Evolutionary conservation across 768 basidiomycete species (phyloP).

Genomic region (Collybia sordida): DNA sequence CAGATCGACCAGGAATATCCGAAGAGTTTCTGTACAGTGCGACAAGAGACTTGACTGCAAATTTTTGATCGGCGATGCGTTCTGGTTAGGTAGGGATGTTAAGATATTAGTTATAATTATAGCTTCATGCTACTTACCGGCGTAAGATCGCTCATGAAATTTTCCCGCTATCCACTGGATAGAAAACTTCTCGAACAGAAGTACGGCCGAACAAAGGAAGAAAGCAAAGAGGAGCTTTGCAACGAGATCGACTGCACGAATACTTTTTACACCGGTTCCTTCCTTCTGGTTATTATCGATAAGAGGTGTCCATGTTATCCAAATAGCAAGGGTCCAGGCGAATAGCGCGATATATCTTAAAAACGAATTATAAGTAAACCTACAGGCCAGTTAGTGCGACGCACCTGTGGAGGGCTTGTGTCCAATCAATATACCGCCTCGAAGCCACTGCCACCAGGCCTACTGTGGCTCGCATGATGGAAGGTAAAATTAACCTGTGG

Average conservation of each 20-base stretch:
- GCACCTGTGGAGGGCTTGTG: constrained; percentile 62
- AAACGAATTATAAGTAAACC: background rate
- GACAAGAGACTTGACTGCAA: constrained; percentile 68
- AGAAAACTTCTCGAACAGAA: constrained; percentile 80
- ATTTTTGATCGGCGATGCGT: constrained; percentile 81
- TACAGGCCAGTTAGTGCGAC: constrained; percentile 4
- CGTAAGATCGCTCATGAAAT: constrained; percentile 76
- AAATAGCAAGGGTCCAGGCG: constrained; percentile 62
- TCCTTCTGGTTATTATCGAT: constrained; percentile 43
- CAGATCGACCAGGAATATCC: constrained; percentile 66
- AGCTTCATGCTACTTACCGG: constrained; percentile 6
- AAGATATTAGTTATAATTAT: too few relatives aligned
- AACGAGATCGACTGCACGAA: constrained; percentile 50
- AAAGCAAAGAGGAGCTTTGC: constrained; percentile 73
- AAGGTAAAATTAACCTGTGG: constrained; percentile 47
- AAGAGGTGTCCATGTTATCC: constrained; percentile 74
- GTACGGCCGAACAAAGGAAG: constrained; percentile 64
- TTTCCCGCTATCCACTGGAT: constrained; percentile 86
- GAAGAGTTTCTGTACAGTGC: constrained; percentile 78
- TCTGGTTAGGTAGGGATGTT: constrained; percentile 37
- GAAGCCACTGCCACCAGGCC: constrained; percentile 73
- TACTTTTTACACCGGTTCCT: constrained; percentile 27
- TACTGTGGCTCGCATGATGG: constrained; percentile 58
- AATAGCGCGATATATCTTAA: constrained; percentile 62
- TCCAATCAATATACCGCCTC: constrained; percentile 79